Base-by-base conservation (phyloP, 441 rosid genomes). In the Euphorbia neoarborescens region DNA sequence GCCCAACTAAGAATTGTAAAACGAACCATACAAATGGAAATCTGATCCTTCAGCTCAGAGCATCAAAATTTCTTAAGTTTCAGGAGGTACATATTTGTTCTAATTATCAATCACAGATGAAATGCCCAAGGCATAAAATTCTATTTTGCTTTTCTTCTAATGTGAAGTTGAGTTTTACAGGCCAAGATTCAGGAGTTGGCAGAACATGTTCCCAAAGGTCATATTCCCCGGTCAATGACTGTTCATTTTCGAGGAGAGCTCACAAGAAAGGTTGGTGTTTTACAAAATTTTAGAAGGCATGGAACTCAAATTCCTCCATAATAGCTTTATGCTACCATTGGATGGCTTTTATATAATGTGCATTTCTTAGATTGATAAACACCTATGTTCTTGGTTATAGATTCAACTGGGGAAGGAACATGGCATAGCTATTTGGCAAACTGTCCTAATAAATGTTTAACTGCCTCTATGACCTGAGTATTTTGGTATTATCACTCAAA, bases 131-230 rank as follows among this genome's bases (percentile, higher is more conserved):
- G 62, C 65, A 70, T 56, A 34, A 63, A 64, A 51, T 13, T 20
- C 38, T 38, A 22, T 32, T 73, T 25, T 42, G 25, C 19, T 63
- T 60, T 9, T 71, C 68, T 51, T 75, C 10, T 76, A 63, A 79
- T 22, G 20, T 54, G n/a, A 22, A 71, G 54, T 35, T 71, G 44
- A 22, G 65, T 30, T 57, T 77, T 81, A 72, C 87, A 95, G 99
- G 99, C 99, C 62, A 95, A 95, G 83, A 87, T 95, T 83, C 99
- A 92, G 82, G 99, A 95, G 84, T 81, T 95, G 82, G 90, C 99
- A 30, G 99, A 95, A 75, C 97, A 95, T 72, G 98, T 95, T 57
- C 99, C 99, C 56, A 92, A 92, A 79, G 97, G 99, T 71, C 99
- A 95, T 77, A 95, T 95, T 78, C 99, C 98, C 0, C 81, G 98